Percentiles rank a stretch among this genome's conserved stretches.
phyloP scores from a whole-genome alignment of 1,139 yeast genomes.

The Debaryomyces sp. region DNA sequence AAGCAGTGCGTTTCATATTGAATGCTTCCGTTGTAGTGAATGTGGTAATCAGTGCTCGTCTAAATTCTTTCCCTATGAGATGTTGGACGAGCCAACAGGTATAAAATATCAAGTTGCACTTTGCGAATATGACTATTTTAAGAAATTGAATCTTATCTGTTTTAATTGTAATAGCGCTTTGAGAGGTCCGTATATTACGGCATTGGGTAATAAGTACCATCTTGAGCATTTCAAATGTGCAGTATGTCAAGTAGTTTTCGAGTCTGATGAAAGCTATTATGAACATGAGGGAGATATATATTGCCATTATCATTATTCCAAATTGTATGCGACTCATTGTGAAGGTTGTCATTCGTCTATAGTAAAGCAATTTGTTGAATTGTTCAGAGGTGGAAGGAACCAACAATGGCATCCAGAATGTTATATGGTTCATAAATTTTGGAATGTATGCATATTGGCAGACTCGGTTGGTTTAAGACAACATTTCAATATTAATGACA shows the following conservation, averaged over 20 bases:
- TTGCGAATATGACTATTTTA: slow-evolving; percentile 93
- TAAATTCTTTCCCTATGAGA: slow-evolving; percentile 66
- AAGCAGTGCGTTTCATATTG: slow-evolving; percentile 77
- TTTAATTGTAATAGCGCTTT: slow-evolving; percentile 82
- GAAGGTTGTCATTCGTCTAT: slow-evolving; percentile 94
- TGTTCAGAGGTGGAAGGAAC: slow-evolving; percentile 87
- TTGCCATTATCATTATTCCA: slow-evolving; percentile 91
- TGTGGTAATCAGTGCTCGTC: slow-evolving; percentile 77
- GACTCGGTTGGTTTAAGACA: slow-evolving; percentile 60
- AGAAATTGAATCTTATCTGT: slow-evolving; percentile 80
- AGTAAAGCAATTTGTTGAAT: slow-evolving; percentile 90
- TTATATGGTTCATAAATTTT: slow-evolving; percentile 94
- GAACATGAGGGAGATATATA: slow-evolving; percentile 83
- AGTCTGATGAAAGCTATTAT: slow-evolving; percentile 89
- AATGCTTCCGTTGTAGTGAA: slow-evolving; percentile 83
- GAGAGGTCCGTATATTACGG: slow-evolving; percentile 92
- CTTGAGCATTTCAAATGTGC: slow-evolving; percentile 95
- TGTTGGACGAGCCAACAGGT: slow-evolving; percentile 37
- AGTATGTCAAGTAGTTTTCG: slow-evolving; percentile 84
- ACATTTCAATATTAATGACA: slow-evolving; percentile 15
- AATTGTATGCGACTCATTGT: slow-evolving; percentile 82
- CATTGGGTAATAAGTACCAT: slow-evolving; percentile 89
- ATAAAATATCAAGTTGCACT: slow-evolving; percentile 61
- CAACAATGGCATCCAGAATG: slow-evolving; percentile 99
- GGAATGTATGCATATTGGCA: slow-evolving; percentile 85